phyloP scores from a whole-genome alignment of 768 basidiomycete genomes.

The Xerocomus potaroensis region DNA sequence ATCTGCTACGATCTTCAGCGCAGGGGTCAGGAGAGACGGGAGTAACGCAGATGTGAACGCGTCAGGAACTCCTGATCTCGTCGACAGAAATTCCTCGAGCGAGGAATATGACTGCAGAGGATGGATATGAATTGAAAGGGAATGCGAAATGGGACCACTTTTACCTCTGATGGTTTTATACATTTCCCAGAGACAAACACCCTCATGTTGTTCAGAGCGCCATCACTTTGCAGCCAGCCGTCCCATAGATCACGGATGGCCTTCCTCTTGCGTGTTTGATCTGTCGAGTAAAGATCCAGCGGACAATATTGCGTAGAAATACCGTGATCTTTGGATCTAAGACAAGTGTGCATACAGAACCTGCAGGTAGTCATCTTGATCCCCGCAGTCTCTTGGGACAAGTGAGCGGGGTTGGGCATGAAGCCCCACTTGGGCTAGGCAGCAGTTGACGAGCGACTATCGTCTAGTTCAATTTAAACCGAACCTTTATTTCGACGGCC shows the following conservation, averaged over 20 bases:
- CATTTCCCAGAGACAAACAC: constrained; percentile 68
- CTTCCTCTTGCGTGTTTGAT: constrained; percentile 51
- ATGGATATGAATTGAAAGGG: constrained; percentile 2
- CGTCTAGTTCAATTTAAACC: constrained; percentile 5
- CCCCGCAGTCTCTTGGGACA: constrained; percentile 52
- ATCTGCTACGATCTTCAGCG: constrained; percentile 48
- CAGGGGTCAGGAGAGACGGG: constrained; percentile 42
- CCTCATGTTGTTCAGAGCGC: constrained; percentile 74
- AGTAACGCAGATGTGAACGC: constrained; percentile 49
- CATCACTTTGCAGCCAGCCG: constrained; percentile 62
- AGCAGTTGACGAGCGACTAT: constrained; percentile 1
- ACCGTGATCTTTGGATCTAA: constrained; percentile 36
- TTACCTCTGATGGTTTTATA: constrained; percentile 55
- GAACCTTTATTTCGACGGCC: constrained; percentile 90
- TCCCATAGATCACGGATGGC: constrained; percentile 73
- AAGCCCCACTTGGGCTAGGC: constrained; percentile 96
- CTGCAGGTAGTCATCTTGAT: constrained; percentile 76
- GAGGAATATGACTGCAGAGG: constrained; percentile 5
- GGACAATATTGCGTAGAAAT: constrained; percentile 67
- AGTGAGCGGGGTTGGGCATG: constrained; percentile 57
- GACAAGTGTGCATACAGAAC: constrained; percentile 83
- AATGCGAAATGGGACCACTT: constrained; percentile 14
- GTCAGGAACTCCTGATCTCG: constrained; percentile 38
- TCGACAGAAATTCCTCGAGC: constrained; percentile 15
- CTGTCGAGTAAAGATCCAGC: constrained; percentile 81